These are phyloP conservation scores for Rhizopogon vesiculosus DNA, from an alignment of 768 basidiomycete genomes.

Conservation along the genomic window DNA sequence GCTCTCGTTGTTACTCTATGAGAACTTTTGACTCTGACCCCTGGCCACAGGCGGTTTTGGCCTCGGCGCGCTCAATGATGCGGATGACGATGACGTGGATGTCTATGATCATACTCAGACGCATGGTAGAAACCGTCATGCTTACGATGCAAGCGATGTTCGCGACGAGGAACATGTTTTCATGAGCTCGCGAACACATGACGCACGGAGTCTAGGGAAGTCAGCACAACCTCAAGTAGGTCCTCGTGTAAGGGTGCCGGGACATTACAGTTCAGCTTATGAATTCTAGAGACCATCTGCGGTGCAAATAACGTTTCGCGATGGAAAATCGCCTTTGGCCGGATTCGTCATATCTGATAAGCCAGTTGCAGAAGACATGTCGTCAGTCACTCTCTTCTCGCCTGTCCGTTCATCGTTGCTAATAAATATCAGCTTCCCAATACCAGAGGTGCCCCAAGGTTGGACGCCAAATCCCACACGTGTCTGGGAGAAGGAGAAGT, in stretches of 20 bases:
- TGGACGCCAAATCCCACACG: constrained; percentile 83
- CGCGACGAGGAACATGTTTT: constrained; percentile 58
- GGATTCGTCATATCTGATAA: constrained; percentile 73
- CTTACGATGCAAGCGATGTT: constrained; percentile 60
- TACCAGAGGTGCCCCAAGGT: constrained; percentile 75
- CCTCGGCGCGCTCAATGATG: constrained; percentile 86
- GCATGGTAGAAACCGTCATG: constrained; percentile 43
- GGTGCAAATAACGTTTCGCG: constrained; percentile 47
- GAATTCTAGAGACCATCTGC: constrained; percentile 13
- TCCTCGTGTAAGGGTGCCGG: background rate
- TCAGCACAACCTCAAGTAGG: constrained; percentile 5
- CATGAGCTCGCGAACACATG: constrained; percentile 30
- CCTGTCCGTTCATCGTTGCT: background rate
- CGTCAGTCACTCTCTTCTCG: constrained; percentile 36
- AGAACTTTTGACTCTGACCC: background rate
- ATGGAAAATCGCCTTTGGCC: constrained; percentile 67
- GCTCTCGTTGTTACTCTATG: background rate
- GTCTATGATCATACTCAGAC: constrained; percentile 56
- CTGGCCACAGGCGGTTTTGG: constrained; percentile 70
- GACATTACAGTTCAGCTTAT: constrained; percentile 11
- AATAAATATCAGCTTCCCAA: constrained; percentile 58
- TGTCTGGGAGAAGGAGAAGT: constrained; percentile 59
- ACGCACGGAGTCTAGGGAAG: constrained; percentile 4
- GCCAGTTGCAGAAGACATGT: constrained; percentile 65
- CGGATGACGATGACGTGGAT: constrained; percentile 89